phyloP scores from a whole-genome alignment of 2,329 filamentous ascomycete genomes.

The Alternaria burnsii region DNA sequence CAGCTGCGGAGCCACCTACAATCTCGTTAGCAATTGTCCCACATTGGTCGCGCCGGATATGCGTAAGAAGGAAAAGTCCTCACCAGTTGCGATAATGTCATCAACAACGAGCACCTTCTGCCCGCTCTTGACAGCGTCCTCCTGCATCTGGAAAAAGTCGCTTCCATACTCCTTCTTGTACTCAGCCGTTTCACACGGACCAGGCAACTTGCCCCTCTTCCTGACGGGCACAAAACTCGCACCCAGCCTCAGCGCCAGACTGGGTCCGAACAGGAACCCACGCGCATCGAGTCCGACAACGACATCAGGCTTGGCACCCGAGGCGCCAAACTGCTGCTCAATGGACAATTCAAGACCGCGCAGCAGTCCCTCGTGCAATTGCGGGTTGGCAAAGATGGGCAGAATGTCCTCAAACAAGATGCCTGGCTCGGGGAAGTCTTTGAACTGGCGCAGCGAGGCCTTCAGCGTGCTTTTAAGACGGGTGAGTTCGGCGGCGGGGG shows the following conservation, averaged over 20 bases:
- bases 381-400: constrained; percentile 85
- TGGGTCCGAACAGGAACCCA: constrained; percentile 94
- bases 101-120: constrained; percentile 94
- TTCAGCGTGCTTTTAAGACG: constrained; percentile 73
- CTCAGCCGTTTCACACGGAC: constrained; percentile 81
- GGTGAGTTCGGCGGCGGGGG: constrained; percentile 60
- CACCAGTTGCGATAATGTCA: constrained; percentile 97
- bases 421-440: constrained; percentile 89
- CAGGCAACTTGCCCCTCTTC: constrained; percentile 95
- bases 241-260: constrained; percentile 81
- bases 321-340: constrained; percentile 64
- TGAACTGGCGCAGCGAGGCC: constrained; percentile 80
- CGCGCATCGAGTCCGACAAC: constrained; percentile 93
- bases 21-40: constrained; percentile 13
- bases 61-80: background rate
- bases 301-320: constrained; percentile 74
- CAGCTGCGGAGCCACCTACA: constrained; percentile 86
- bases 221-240: constrained; percentile 91
- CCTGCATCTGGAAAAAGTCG: constrained; percentile 96
- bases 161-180: constrained; percentile 97
- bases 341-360: constrained; percentile 87
- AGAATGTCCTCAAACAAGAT: constrained; percentile 99
- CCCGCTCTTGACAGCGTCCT: constrained; percentile 80
- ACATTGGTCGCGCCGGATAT: constrained; percentile 50
- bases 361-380: constrained; percentile 78